Evolutionary conservation across 2,329 filamentous ascomycete genomes (phyloP), one percentile per base, ranked within the genome.

Genomic region (Myriosclerotinia duriaeana): DNA sequence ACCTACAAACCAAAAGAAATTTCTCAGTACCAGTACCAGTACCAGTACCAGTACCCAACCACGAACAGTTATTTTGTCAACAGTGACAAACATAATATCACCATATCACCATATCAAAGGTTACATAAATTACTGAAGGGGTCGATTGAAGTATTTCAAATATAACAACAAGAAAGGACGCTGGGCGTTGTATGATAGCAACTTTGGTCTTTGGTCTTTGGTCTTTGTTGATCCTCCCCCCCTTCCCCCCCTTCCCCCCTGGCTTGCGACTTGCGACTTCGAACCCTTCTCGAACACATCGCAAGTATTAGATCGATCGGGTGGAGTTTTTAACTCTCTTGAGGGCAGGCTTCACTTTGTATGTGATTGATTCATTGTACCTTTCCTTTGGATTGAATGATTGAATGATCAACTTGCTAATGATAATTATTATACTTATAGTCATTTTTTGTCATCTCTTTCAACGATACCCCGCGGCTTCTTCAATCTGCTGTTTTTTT

Each of bases 401-500:
- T 11, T n/a, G 15, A 55, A 34, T 30, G 50, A 40, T 17, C 12
- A 55, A 54, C 30, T 6, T 64, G 62, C 52, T 64, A 48, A 58
- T 30, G 8, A 42, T 52, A n/a, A 30, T 61, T 26, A 60, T 60
- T 17, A n/a, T 42, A 44, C 53, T 26, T 5, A 60, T 34, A 60
- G 52, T 56, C 46, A 60, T 50, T 65, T 36, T 36, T 65, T 61
- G 50, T 52, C 48, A 54, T 71, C 70, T 66, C 69, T 59, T 71
- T 72, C 64, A 68, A 70, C 69, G 67, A 74, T 74, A 75, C 73
- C 74, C 73, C 71, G 71, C 71, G 60, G 69, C 68, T 30, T 65
- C 66, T 34, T 34, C 68, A n/a, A 69, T 53, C 55, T 66, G 50
- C 50, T 14, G n/a, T 63, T 17, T 66, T 63, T 30, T 63, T 17